These are phyloP conservation scores for Picea engelmannii DNA, from an alignment of 83 land plant genomes.

Conservation along the genomic window DNA sequence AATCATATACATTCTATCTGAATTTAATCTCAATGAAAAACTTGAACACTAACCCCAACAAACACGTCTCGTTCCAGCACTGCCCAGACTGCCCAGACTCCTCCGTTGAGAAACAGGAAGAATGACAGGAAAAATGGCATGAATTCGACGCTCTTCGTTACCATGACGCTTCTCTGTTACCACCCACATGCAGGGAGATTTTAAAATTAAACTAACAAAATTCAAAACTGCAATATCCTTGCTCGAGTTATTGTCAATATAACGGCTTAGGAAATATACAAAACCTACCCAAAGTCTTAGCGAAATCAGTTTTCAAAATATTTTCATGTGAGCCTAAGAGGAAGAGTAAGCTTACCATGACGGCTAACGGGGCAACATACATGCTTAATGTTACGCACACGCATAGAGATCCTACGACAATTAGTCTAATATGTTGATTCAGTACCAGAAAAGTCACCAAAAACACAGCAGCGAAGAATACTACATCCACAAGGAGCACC, in stretches of 20 bases:
- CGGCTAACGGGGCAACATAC: constrained; percentile 62
- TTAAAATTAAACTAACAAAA: no score
- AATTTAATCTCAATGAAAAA: no score
- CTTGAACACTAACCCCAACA: constrained; percentile 12
- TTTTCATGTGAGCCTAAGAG: no score
- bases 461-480: constrained; percentile 9
- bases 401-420: constrained; percentile 45
- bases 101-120: constrained; percentile 68
- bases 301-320: no score
- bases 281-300: no score
- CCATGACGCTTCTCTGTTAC: constrained; percentile 59
- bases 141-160: constrained; percentile 23
- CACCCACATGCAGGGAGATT: no score
- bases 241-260: no score
- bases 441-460: no score
- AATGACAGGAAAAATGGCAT: constrained; percentile 65
- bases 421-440: background rate
- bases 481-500: constrained; percentile 39
- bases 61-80: constrained; percentile 26
- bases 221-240: no score
- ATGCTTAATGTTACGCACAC: constrained; percentile 62
- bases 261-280: no score
- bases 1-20: no score
- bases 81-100: no score
- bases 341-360: constrained; percentile 44